Percentiles rank a stretch among this genome's conserved stretches.
Evolutionary conservation across 1,139 yeast species (phyloP).

Genomic region (Hemisphaericaspora subhashii): DNA sequence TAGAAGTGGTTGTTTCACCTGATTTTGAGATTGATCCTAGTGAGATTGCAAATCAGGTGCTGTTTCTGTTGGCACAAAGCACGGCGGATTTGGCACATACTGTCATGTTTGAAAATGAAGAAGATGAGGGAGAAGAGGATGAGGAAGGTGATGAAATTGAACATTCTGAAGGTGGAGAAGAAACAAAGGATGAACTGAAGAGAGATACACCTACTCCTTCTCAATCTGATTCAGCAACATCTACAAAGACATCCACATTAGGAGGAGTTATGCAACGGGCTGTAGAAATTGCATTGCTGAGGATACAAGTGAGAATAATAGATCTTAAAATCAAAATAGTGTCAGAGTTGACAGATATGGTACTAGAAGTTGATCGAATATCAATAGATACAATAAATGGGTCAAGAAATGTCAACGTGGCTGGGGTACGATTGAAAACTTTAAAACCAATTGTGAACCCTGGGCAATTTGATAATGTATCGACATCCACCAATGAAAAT

Average conservation of each 20-base stretch:
- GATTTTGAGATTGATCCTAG: slow-evolving; percentile 34
- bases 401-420: slow-evolving; percentile 38
- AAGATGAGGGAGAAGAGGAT: slow-evolving; percentile 17
- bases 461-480: slow-evolving; percentile 26
- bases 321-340: slow-evolving; percentile 49
- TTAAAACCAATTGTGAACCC: slow-evolving; percentile 39
- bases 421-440: slow-evolving; percentile 38
- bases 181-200: slow-evolving; percentile 14
- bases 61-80: slow-evolving; percentile 57
- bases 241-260: slow-evolving; percentile 35
- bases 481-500: slow-evolving; percentile 16
- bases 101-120: slow-evolving; percentile 41
- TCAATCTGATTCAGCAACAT: slow-evolving; percentile 12
- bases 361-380: slow-evolving; percentile 42
- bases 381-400: slow-evolving; percentile 49
- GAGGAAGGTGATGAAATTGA: slow-evolving; percentile 15
- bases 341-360: slow-evolving; percentile 49
- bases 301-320: slow-evolving; percentile 50
- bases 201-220: slow-evolving; percentile 12
- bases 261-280: slow-evolving; percentile 62
- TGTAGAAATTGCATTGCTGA: slow-evolving; percentile 68
- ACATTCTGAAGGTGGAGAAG: slow-evolving; percentile 19
- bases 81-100: slow-evolving; percentile 66
- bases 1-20: slow-evolving; percentile 58
- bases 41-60: slow-evolving; percentile 30